phyloP scores from a whole-genome alignment of 2,329 filamentous ascomycete species.

The Hymenoscyphus scutula region DNA sequence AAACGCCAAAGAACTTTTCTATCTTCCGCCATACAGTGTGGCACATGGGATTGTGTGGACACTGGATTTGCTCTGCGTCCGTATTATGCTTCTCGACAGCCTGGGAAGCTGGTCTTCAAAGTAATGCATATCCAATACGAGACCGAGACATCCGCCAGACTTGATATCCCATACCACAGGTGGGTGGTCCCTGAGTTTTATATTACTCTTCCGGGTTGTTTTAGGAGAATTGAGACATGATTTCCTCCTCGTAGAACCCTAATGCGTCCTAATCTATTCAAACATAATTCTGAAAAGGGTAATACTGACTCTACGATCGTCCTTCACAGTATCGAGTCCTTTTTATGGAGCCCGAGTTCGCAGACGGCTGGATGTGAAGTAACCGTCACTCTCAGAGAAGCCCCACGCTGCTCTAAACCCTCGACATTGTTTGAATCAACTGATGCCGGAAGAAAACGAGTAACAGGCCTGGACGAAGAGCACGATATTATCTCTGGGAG shows the following conservation, averaged over 20 bases:
- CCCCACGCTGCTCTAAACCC: not conserved
- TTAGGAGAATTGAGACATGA: too few species aligned
- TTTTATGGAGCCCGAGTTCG: not conserved
- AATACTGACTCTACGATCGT: too few species aligned
- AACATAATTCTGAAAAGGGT: too few species aligned
- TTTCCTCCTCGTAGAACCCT: too few species aligned
- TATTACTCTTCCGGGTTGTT: too few species aligned
- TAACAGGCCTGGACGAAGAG: conserved; percentile 7
- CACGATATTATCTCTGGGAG: conserved; percentile 43
- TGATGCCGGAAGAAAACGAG: not conserved
- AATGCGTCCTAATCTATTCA: too few species aligned
- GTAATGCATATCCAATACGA: conserved; percentile 1
- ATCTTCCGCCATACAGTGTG: not conserved
- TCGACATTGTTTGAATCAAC: not conserved
- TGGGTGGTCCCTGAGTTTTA: too few species aligned
- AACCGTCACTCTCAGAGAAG: not conserved
- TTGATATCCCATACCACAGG: not conserved
- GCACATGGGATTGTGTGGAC: not conserved
- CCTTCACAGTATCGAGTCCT: not conserved
- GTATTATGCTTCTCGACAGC: not conserved
- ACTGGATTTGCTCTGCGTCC: not conserved
- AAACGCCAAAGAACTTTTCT: not conserved
- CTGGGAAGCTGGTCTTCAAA: conserved; percentile 3
- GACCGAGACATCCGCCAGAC: not conserved
- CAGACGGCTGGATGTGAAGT: not conserved